These are phyloP conservation scores for Gossypium bickii DNA, from an alignment of 345 rosid genomes.

Conservation along the genomic window DNA sequence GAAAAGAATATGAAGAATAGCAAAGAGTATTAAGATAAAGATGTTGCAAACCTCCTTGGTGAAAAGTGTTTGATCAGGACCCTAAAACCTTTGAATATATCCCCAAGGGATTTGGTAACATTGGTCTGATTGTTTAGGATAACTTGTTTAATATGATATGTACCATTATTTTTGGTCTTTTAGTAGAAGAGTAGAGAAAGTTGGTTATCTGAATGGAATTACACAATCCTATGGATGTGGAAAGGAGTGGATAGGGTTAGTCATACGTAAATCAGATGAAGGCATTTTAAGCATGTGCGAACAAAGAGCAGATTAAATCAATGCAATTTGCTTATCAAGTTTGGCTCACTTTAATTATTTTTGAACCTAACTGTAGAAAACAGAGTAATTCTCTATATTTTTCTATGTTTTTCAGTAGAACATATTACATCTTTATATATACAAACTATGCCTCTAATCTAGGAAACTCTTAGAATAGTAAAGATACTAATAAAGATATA, in stretches of 20 bases:
- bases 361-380: not conserved
- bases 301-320: not conserved
- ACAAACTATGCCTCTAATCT: too few species aligned
- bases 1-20: not conserved
- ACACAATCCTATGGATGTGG: not conserved
- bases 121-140: not conserved
- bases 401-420: too few species aligned
- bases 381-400: too few species aligned
- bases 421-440: too few species aligned
- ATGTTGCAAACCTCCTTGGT: not conserved
- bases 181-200: not conserved
- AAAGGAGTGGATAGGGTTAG: not conserved
- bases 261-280: not conserved
- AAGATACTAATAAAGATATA: too few species aligned
- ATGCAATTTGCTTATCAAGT: not conserved
- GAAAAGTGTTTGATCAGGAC: not conserved
- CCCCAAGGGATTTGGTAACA: not conserved
- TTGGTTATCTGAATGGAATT: not conserved
- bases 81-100: not conserved
- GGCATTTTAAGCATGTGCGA: not conserved
- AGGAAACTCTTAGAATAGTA: too few species aligned
- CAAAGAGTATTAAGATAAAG: not conserved
- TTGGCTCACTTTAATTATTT: not conserved
- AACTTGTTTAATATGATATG: not conserved
- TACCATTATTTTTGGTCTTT: not conserved